Evolutionary conservation across 352 stramenopile genomes (phyloP).

Genomic region (Globisporangium ultimum): DNA sequence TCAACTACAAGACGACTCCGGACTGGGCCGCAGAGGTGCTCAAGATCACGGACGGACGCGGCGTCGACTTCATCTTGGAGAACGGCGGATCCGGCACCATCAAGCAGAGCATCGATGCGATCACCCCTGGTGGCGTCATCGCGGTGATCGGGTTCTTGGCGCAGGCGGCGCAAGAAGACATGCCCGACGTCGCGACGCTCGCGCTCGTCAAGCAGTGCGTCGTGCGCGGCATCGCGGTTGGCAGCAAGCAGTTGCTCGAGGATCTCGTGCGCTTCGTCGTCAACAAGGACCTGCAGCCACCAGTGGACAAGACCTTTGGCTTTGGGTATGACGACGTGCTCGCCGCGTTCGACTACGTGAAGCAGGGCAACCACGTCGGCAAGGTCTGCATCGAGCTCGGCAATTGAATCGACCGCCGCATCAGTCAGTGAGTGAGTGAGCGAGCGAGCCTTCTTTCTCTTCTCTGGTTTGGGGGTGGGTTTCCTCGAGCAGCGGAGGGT

Average conservation of each 20-base stretch:
- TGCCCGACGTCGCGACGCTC: too few relatives aligned
- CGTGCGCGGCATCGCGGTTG: neutral
- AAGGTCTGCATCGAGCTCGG: neutral
- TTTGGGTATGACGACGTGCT: conserved; percentile 10
- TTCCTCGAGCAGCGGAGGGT: too few relatives aligned
- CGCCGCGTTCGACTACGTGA: neutral
- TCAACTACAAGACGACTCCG: conserved; percentile 28
- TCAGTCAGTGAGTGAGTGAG: too few relatives aligned
- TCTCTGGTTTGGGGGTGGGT: too few relatives aligned
- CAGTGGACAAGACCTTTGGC: conserved; percentile 25
- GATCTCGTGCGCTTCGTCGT: conserved; percentile 24
- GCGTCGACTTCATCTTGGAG: conserved; percentile 29
- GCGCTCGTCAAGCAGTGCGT: too few relatives aligned
- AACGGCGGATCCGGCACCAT: conserved; percentile 28
- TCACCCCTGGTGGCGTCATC: too few relatives aligned
- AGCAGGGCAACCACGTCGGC: neutral
- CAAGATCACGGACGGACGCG: conserved; percentile 17
- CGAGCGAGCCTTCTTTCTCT: too few relatives aligned
- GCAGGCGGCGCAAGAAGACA: too few relatives aligned
- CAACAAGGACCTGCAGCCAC: conserved; percentile 19
- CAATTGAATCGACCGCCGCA: neutral
- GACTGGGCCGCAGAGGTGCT: conserved; percentile 25
- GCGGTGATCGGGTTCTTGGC: too few relatives aligned
- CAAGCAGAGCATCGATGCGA: conserved; percentile 15
- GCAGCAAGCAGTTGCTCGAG: conserved; percentile 11